Base-by-base conservation (phyloP, 306 rosid species). In the Coriaria nepalensis region DNA sequence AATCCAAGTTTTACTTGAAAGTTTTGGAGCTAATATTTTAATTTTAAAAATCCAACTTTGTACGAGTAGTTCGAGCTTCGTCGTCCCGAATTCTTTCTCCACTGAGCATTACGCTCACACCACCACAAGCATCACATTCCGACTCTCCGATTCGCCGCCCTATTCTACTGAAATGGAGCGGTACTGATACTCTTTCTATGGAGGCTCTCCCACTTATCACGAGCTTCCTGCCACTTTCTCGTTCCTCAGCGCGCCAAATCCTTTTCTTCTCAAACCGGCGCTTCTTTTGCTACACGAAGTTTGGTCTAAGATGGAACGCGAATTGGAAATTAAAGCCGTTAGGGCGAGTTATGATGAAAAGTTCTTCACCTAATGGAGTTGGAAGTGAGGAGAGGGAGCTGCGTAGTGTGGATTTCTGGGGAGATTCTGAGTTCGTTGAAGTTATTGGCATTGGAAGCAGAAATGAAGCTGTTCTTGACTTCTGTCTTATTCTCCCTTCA, bases 371-470 rank as follows among this genome's bases (percentile, higher is more conserved):
- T 9, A 66, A 45, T 52, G 64, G 78, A 10, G 35, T 48, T 9
- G 63, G 43, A 34, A 74, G 47, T 35, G 67, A 35, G 29, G 75
- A 67, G 13, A 40, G 34, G 49, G 73, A 55, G 41, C 61, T 44
- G 46, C 32, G 68, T 45, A 50, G 42, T 6, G 73, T 43, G 14
- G 67, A 53, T 54, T 63, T 67, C 47, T 71, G 78, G 78, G 51
- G 59, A 6, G 75, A 77, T 39, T 51, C 63, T 33, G 83, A 73
- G 47, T 36, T 61, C 36, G 75, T 88, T 48, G 95, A 88, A 33
- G 93, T 88, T 34, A 62, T 88, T 45, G 80, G 72, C 60, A 78
- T 81, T 67, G 97, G 97, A n/a, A 71, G 90, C 64, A 72, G 97
- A 57, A 88, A 74, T 71, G 93, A 88, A 29, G 86, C 87, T 15